Conservation (phyloP, 2,329 filamentous ascomycete genomes). For the Alternaria brassicae region DNA sequence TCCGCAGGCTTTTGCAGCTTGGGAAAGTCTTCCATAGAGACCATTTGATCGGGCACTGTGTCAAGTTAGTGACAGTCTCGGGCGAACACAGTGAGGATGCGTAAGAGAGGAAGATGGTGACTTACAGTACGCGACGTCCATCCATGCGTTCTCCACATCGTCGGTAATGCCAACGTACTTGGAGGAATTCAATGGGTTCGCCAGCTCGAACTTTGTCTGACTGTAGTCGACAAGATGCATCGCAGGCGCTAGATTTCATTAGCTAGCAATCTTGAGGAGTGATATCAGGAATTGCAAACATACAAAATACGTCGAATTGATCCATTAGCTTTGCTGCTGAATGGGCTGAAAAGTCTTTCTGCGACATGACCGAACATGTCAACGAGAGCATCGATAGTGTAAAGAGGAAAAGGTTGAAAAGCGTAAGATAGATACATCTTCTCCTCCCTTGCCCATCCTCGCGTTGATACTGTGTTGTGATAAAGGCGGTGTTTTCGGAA, state of each 20-base stretch:
- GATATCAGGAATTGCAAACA: not conserved
- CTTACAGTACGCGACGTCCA: conserved; percentile 59
- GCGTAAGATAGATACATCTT: conserved; percentile 39
- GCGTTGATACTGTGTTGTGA: conserved; percentile 32
- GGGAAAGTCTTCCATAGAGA: conserved; percentile 61
- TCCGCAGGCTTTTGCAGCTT: conserved; percentile 61
- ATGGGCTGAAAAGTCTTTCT: conserved; percentile 33
- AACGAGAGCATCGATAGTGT: conserved; percentile 41
- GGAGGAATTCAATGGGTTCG: conserved; percentile 40
- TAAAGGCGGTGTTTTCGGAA: conserved; percentile 40
- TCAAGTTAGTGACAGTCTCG: not conserved
- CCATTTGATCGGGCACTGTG: conserved; percentile 67
- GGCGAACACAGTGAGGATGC: not conserved
- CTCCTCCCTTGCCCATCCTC: conserved; percentile 30
- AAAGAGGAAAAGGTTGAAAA: conserved; percentile 46
- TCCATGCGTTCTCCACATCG: conserved; percentile 66
- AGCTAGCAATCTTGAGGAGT: not conserved
- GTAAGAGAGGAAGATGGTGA: not conserved
- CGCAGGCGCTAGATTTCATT: conserved; percentile 32
- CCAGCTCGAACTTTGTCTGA: conserved; percentile 35
- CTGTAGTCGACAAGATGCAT: conserved; percentile 41
- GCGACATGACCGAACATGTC: conserved; percentile 42
- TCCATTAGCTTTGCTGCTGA: conserved; percentile 42
- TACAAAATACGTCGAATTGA: conserved; percentile 42
- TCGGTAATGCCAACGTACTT: conserved; percentile 63